These are phyloP conservation scores for Rhododendron ovatum DNA, from an alignment of 148 eudicot genomes.

Conservation along the genomic window DNA sequence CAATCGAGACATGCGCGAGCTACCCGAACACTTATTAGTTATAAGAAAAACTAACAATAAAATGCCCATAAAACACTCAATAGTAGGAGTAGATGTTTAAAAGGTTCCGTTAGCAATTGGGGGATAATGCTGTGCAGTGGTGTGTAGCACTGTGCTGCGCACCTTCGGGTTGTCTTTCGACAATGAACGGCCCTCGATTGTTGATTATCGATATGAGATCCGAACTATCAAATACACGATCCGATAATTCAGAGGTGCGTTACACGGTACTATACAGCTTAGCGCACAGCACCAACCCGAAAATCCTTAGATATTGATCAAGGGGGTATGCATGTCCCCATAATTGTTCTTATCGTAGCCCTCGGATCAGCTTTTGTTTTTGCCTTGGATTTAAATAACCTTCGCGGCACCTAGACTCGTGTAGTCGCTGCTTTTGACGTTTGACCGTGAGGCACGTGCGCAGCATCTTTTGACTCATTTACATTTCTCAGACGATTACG, in stretches of 20 bases:
- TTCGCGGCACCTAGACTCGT: conserved; percentile 19
- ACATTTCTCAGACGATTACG: conserved; percentile 43
- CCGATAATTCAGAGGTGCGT: accelerated
- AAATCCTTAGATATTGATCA: neutral
- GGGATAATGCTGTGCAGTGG: neutral
- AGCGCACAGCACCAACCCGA: too few relatives aligned
- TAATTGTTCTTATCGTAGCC: conserved; percentile 30
- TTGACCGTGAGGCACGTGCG: conserved; percentile 77
- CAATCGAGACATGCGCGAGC: neutral
- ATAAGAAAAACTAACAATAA: too few relatives aligned
- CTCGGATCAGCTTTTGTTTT: neutral
- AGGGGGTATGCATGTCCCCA: conserved; percentile 2
- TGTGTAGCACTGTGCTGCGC: accelerated
- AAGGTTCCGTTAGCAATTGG: neutral
- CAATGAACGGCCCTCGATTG: too few relatives aligned
- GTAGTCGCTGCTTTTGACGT: conserved; percentile 54
- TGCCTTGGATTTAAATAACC: neutral
- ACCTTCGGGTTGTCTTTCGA: too few relatives aligned
- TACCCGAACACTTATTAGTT: too few relatives aligned
- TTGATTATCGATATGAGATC: accelerated
- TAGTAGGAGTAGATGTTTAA: neutral
- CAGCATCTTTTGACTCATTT: conserved; percentile 67
- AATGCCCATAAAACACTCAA: neutral
- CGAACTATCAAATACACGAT: accelerated
- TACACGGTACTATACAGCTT: accelerated